phyloP scores from a whole-genome alignment of 805 yeast species.

The Tetrapisispora nanseiensis region DNA sequence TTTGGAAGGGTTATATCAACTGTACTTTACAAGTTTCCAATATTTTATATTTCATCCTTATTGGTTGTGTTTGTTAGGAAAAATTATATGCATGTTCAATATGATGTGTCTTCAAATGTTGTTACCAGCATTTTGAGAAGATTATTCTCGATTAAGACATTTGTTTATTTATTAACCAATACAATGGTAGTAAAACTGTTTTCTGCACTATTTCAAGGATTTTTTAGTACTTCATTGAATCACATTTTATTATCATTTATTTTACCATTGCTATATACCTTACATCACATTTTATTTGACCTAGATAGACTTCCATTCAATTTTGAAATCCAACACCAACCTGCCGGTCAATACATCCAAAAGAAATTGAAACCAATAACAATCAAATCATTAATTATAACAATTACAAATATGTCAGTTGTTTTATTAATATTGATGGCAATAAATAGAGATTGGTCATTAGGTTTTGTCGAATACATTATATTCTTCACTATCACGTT shows the following conservation, averaged over 20 bases:
- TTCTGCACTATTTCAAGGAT: slow-evolving; percentile 9
- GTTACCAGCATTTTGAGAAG: slow-evolving; percentile 16
- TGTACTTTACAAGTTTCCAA: slow-evolving; percentile 23
- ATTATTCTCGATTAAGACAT: slow-evolving; percentile 13
- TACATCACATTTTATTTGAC: slow-evolving; percentile 44
- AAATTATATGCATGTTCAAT: slow-evolving; percentile 33
- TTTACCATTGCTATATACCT: slow-evolving; percentile 37
- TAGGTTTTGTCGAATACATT: slow-evolving; percentile 22
- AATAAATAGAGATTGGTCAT: slow-evolving; percentile 34
- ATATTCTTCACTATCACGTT: slow-evolving; percentile 28
- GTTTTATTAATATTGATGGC: slow-evolving; percentile 22
- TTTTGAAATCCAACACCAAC: slow-evolving; percentile 31
- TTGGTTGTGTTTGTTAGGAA: slow-evolving; percentile 33
- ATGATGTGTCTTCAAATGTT: slow-evolving; percentile 21
- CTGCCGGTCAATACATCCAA: slow-evolving; percentile 30
- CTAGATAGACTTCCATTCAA: slow-evolving; percentile 43
- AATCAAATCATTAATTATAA: slow-evolving; percentile 24
- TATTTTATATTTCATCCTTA: slow-evolving; percentile 25
- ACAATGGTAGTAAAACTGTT: background rate
- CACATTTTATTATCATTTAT: slow-evolving; percentile 26
- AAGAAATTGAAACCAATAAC: slow-evolving; percentile 22
- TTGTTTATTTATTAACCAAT: slow-evolving; percentile 11
- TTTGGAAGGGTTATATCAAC: slow-evolving; percentile 14
- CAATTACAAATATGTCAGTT: slow-evolving; percentile 5
- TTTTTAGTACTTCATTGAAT: background rate